Evolutionary conservation across 2,329 filamentous ascomycete genomes (phyloP).

Genomic region (Cucurbitaria berberidis): DNA sequence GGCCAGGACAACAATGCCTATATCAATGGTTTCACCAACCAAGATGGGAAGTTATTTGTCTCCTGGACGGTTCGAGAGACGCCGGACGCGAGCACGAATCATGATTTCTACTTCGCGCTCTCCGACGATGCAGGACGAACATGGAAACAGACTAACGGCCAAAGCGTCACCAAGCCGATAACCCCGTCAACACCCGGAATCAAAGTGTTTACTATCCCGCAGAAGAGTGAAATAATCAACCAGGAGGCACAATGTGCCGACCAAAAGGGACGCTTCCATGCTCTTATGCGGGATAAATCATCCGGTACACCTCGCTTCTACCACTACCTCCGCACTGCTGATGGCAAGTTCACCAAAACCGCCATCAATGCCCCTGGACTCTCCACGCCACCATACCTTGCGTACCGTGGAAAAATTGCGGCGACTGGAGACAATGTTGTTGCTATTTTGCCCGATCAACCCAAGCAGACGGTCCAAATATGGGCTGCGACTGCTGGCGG

Average conservation of each 20-base stretch:
- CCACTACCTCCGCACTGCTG: conserved; percentile 39
- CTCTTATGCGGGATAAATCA: conserved; percentile 55
- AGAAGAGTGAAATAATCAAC: conserved; percentile 56
- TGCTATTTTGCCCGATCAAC: conserved; percentile 40
- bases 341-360: conserved; percentile 40
- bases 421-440: conserved; percentile 35
- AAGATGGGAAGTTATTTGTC: conserved; percentile 48
- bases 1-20: conserved; percentile 59
- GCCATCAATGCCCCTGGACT: conserved; percentile 38
- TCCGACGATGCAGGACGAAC: conserved; percentile 54
- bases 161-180: conserved; percentile 51
- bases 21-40: conserved; percentile 56
- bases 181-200: conserved; percentile 52
- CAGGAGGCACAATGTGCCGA: conserved; percentile 60
- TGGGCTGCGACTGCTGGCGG: conserved; percentile 38
- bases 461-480: conserved; percentile 34
- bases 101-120: conserved; percentile 58
- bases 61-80: conserved; percentile 61
- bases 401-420: conserved; percentile 42
- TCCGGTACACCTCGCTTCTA: conserved; percentile 39
- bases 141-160: conserved; percentile 53
- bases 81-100: conserved; percentile 56
- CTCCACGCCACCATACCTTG: conserved; percentile 39
- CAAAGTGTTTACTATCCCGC: conserved; percentile 54
- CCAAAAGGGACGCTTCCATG: conserved; percentile 54